These are phyloP conservation scores for Barnettozyma californica DNA, from an alignment of 805 yeast genomes.

Conservation along the genomic window DNA sequence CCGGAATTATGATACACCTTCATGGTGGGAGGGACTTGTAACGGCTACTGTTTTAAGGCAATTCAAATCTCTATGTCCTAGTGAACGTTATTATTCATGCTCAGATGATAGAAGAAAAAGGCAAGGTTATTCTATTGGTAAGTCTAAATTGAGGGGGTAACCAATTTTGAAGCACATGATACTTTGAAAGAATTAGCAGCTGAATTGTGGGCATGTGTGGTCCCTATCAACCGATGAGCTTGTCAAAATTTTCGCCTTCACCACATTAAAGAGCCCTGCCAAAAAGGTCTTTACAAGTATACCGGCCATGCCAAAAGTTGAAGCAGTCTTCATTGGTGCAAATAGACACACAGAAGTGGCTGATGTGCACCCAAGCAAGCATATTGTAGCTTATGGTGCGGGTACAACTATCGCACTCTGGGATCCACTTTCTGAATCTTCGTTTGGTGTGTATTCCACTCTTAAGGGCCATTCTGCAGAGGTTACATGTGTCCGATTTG, in stretches of 20 bases:
- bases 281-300: no score
- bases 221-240: conserved; percentile 6
- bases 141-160: no score
- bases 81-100: no score
- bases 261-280: background rate
- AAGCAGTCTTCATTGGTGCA: conserved; percentile 68
- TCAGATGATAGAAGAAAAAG: no score
- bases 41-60: no score
- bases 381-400: conserved; percentile 68
- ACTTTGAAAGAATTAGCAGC: no score
- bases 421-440: conserved; percentile 43
- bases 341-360: conserved; percentile 59
- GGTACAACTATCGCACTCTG: conserved; percentile 61
- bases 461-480: conserved; percentile 56
- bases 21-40: no score
- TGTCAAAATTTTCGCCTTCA: conserved; percentile 1
- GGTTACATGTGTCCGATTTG: conserved; percentile 63
- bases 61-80: no score
- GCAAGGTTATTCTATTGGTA: no score
- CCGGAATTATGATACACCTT: no score
- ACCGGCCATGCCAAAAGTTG: conserved; percentile 24
- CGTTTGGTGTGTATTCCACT: conserved; percentile 47
- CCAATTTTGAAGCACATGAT: no score
- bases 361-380: conserved; percentile 37
- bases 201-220: no score